Evolutionary conservation across 1,284 basidiomycete genomes (phyloP), one percentile per base, ranked within the genome.

Genomic region (Coniophora puteana): DNA sequence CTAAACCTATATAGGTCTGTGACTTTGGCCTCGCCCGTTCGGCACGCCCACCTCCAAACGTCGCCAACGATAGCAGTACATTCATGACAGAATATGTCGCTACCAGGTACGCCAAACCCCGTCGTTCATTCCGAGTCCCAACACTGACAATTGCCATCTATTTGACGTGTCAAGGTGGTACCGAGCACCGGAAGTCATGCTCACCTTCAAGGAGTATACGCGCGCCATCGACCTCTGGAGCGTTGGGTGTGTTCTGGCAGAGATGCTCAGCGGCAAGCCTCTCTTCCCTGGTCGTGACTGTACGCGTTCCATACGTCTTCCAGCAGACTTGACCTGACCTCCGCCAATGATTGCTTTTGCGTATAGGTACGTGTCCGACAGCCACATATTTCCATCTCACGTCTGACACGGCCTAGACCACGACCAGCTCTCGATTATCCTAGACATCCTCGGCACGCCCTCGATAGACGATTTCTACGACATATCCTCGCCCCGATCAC

Each of bases 71-170:
- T 49, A 87, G 81, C 42, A 85, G 82, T 51, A 92, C 89, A 0
- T 93, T 93, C 65, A 92, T 95, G 87, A 95, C 92, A 0, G 93
- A 95, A 77, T 93, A 93, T 52, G 91, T 93, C 25, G 90, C 91
- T 5, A 93, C 93, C 18, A 74, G 83, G 78, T 84, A 45, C 36
- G 67, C n/a, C n/a, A n/a, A n/a, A 47, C 13, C 20, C n/a, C n/a
- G n/a, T n/a, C n/a, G n/a, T n/a, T n/a, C n/a, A n/a, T n/a, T n/a
- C n/a, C n/a, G n/a, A n/a, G n/a, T n/a, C n/a, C n/a, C n/a, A n/a
- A n/a, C n/a, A n/a, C n/a, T n/a, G n/a, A n/a, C n/a, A n/a, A n/a
- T n/a, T 13, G 20, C 34, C 20, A 30, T 24, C 12, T 36, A 6
- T 5, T 29, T 34, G n/a, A n/a, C n/a, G n/a, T n/a, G n/a, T n/a